Conservation (phyloP, 352 stramenopile species). For the Phytophthora kernoviae region DNA sequence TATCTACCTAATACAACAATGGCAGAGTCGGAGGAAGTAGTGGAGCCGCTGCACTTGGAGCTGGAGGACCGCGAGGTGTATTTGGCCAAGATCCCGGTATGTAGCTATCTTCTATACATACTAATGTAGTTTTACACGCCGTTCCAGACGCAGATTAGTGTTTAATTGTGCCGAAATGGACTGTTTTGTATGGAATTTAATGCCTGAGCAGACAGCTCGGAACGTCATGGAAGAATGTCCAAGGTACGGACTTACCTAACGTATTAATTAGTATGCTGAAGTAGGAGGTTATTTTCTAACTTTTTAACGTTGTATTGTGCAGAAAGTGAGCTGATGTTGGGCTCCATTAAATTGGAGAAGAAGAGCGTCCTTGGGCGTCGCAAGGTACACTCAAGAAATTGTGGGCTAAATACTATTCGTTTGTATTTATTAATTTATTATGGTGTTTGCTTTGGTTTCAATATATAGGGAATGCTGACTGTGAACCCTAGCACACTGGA, state of each 20-base stretch:
- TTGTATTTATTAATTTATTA: slow-evolving; percentile 7
- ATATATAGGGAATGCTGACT: slow-evolving; percentile 64
- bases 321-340: slow-evolving; percentile 88
- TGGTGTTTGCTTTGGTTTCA: slow-evolving; percentile 5
- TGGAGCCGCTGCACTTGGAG: slow-evolving; percentile 89
- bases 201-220: slow-evolving; percentile 68
- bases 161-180: slow-evolving; percentile 8
- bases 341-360: slow-evolving; percentile 86
- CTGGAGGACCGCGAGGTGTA: slow-evolving; percentile 89
- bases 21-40: slow-evolving; percentile 88
- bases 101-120: slow-evolving; percentile 9
- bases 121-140: slow-evolving; percentile 1
- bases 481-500: slow-evolving; percentile 80
- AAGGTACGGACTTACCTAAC: slow-evolving; percentile 65
- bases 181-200: slow-evolving; percentile 2
- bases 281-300: neutral
- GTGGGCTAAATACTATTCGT: neutral
- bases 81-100: slow-evolving; percentile 85
- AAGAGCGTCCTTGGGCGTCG: slow-evolving; percentile 67
- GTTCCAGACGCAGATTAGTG: neutral
- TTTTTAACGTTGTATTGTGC: neutral
- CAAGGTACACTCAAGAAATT: slow-evolving; percentile 45
- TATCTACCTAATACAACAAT: slow-evolving; percentile 32
- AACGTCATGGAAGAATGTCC: slow-evolving; percentile 81
- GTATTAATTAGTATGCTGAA: neutral